phyloP scores from a whole-genome alignment of 768 basidiomycete genomes.

The Daedaleopsis sinensis region DNA sequence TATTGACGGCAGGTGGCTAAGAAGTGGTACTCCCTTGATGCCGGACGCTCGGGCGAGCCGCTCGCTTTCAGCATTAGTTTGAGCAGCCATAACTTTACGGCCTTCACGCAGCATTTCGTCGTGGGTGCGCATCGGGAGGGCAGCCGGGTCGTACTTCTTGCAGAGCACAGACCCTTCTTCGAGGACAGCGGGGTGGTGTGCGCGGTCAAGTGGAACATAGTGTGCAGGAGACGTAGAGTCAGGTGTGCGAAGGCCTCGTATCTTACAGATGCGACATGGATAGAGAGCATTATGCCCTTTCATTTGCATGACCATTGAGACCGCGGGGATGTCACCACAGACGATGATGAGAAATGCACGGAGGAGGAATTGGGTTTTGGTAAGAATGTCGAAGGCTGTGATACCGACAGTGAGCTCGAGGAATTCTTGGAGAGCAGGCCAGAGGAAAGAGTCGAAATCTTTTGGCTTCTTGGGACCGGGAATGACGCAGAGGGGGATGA shows the following conservation, averaged over 20 bases:
- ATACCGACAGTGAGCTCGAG: conserved; percentile 27
- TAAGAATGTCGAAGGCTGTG: conserved; percentile 14
- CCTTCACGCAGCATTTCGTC: conserved; percentile 13
- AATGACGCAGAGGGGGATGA: conserved; percentile 27
- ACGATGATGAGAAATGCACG: conserved; percentile 28
- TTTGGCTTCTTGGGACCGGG: conserved; percentile 3
- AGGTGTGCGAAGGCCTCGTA: conserved; percentile 22
- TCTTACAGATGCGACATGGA: conserved; percentile 31
- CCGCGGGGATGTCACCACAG: conserved; percentile 31
- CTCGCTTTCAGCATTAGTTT: conserved; percentile 7
- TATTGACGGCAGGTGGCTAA: conserved; percentile 27
- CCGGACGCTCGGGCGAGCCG: conserved; percentile 21
- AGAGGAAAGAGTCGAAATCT: conserved; percentile 27
- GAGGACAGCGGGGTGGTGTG: conserved; percentile 11
- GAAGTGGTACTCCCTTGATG: conserved; percentile 32
- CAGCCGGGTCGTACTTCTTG: conserved; percentile 9
- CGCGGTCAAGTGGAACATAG: conserved; percentile 23
- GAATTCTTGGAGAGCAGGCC: too few relatives aligned
- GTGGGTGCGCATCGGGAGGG: conserved; percentile 24
- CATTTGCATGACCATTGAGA: conserved; percentile 31
- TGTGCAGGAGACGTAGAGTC: background rate
- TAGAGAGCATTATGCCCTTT: conserved; percentile 31
- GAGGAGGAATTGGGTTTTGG: conserved; percentile 20
- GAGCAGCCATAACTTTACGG: conserved; percentile 10
- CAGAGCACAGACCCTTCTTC: background rate